Conservation (phyloP, 495 filamentous ascomycete species). For the Aspergillus saccharolyticus region DNA sequence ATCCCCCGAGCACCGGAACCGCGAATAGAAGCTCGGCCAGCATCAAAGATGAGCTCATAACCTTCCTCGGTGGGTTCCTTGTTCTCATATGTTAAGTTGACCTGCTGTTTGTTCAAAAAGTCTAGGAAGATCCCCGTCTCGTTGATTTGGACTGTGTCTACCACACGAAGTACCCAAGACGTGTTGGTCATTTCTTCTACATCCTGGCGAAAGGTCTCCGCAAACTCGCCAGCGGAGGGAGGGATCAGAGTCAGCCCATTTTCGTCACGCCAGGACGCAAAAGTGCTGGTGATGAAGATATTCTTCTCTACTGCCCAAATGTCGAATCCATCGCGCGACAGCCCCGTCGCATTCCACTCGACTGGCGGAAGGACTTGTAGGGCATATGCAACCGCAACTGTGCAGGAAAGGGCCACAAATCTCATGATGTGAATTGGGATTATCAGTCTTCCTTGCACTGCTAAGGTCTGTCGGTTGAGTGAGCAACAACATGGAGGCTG, state of each 20-base stretch:
- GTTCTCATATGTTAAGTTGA: conserved; percentile 39
- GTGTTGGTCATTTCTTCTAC: conserved; percentile 31
- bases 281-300: conserved; percentile 22
- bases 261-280: conserved; percentile 22
- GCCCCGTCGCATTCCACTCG: neutral
- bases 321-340: neutral
- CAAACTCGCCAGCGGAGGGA: conserved; percentile 44
- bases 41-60: conserved; percentile 36
- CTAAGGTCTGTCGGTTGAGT: too few species aligned
- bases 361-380: neutral
- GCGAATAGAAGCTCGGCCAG: conserved; percentile 29
- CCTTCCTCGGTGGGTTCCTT: conserved; percentile 43
- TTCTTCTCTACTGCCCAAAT: neutral
- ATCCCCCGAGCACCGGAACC: conserved; percentile 49
- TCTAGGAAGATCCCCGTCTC: neutral
- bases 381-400: neutral
- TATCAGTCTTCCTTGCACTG: too few species aligned
- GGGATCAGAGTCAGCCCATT: conserved; percentile 51
- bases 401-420: neutral
- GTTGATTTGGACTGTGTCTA: neutral
- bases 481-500: too few species aligned
- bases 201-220: conserved; percentile 41
- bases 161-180: neutral
- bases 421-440: neutral
- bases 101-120: neutral